Evolutionary conservation across 257 asterid genomes (phyloP).

Genomic region (Scutellaria galericulata): DNA sequence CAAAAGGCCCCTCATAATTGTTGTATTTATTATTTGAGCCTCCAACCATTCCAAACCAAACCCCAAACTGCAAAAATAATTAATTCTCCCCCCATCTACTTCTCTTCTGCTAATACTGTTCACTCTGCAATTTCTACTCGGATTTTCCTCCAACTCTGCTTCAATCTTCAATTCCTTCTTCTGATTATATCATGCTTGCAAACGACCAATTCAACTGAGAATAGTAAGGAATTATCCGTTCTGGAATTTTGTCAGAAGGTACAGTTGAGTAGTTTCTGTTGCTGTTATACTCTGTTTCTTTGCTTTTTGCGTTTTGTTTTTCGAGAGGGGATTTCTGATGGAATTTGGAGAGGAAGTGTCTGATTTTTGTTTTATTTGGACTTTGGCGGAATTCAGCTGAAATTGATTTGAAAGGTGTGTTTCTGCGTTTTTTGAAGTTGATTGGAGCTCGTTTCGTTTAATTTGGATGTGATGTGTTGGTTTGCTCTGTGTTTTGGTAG

Average conservation of each 20-base stretch:
- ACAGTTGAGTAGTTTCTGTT: not conserved
- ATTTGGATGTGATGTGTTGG: constrained; percentile 24
- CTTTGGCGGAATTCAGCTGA: constrained; percentile 39
- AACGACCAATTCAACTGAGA: no score
- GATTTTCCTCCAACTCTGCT: constrained; percentile 44
- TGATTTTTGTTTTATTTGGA: constrained; percentile 5
- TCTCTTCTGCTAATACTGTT: constrained; percentile 31
- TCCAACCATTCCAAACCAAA: constrained; percentile 71
- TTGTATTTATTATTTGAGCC: constrained; percentile 44
- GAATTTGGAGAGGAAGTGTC: constrained; percentile 1
- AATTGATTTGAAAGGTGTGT: constrained; percentile 27
- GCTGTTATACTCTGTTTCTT: not conserved
- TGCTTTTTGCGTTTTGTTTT: not conserved
- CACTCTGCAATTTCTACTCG: constrained; percentile 28
- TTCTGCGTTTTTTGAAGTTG: constrained; percentile 29
- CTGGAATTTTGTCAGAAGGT: constrained; percentile 45
- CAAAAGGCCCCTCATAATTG: constrained; percentile 26
- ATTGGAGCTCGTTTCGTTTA: constrained; percentile 30
- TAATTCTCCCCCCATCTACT: constrained; percentile 42
- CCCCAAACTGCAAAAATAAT: constrained; percentile 43
- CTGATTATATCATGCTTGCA: no score
- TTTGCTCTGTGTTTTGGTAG: constrained; percentile 23
- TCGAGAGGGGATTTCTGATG: not conserved
- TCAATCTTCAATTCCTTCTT: no score
- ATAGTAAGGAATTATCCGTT: not conserved